phyloP scores from a whole-genome alignment of 2,329 filamentous ascomycete genomes.

The Aureobasidium namibiae region DNA sequence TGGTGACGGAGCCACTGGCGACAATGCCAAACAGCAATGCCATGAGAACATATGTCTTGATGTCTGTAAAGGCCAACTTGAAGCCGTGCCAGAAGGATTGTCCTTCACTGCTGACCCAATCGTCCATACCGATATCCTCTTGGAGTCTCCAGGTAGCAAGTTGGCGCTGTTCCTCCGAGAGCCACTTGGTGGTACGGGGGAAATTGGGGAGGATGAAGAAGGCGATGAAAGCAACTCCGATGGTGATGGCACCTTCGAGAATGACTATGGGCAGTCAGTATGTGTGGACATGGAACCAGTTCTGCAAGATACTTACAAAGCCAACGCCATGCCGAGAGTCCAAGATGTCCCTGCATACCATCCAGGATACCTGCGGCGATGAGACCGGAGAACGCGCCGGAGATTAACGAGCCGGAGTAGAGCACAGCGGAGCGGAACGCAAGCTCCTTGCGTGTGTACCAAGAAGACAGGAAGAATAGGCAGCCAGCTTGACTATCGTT shows the following conservation, averaged over 20 bases:
- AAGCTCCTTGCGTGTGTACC: conserved; percentile 47
- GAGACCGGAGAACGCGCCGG: conserved; percentile 45
- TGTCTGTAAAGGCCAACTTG: conserved; percentile 24
- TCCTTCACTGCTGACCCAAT: conserved; percentile 20
- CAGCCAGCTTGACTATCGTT: conserved; percentile 27
- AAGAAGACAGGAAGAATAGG: conserved; percentile 42
- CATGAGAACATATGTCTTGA: conserved; percentile 29
- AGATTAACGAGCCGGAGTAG: conserved; percentile 43
- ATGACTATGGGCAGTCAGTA: conserved; percentile 20
- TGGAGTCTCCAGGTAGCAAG: conserved; percentile 25
- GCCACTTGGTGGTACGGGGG: conserved; percentile 26
- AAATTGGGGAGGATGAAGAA: conserved; percentile 32
- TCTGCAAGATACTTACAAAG: conserved; percentile 13
- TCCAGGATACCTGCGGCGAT: conserved; percentile 45
- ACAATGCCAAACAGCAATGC: conserved; percentile 30
- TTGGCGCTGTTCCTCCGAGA: conserved; percentile 24
- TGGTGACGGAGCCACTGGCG: conserved; percentile 25
- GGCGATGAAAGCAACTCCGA: conserved; percentile 26
- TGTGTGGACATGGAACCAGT: background rate
- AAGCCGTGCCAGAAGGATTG: conserved; percentile 27
- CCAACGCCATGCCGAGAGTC: conserved; percentile 30
- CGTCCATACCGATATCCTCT: conserved; percentile 27
- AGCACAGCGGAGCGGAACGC: conserved; percentile 44
- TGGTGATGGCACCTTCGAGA: conserved; percentile 30
- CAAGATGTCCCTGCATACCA: conserved; percentile 28